These are phyloP conservation scores for Chrysanthemum lavandulifolium DNA, from an alignment of 129 eudicot genomes.

Conservation along the genomic window DNA sequence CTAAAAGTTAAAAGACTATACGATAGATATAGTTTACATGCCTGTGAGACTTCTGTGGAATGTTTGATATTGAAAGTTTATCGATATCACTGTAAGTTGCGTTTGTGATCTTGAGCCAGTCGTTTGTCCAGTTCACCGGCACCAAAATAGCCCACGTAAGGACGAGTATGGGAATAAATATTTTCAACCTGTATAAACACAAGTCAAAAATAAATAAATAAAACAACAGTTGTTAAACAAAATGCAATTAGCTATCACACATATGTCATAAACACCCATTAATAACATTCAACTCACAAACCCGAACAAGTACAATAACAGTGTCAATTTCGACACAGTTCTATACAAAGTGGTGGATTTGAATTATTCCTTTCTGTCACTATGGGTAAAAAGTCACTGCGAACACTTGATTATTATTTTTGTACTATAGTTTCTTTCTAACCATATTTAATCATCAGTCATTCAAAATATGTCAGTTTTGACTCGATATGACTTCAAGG, in stretches of 20 bases:
- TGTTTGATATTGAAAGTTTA: conserved; percentile 86
- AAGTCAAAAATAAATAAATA: not conserved
- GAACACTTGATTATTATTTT: too few species aligned
- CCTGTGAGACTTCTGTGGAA: conserved; percentile 83
- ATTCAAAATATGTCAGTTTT: too few species aligned
- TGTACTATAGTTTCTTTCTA: too few species aligned
- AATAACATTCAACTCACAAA: too few species aligned
- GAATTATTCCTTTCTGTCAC: too few species aligned
- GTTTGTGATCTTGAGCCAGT: conserved; percentile 41
- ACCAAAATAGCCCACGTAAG: conserved; percentile 75
- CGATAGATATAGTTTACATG: conserved; percentile 20
- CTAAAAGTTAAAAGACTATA: not conserved
- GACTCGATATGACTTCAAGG: not conserved
- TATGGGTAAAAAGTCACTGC: too few species aligned
- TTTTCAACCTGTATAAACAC: conserved; percentile 64
- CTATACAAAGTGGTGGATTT: too few species aligned
- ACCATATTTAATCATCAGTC: too few species aligned
- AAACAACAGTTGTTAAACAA: not conserved
- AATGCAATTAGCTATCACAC: not conserved
- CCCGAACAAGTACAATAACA: too few species aligned
- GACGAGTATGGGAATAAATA: conserved; percentile 79
- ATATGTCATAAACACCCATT: too few species aligned
- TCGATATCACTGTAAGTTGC: conserved; percentile 65
- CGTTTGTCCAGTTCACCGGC: conserved; percentile 85
- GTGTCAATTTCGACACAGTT: too few species aligned